phyloP scores from a whole-genome alignment of 495 filamentous ascomycete species.

The Aspergillus sclerotiicarbonarius region DNA sequence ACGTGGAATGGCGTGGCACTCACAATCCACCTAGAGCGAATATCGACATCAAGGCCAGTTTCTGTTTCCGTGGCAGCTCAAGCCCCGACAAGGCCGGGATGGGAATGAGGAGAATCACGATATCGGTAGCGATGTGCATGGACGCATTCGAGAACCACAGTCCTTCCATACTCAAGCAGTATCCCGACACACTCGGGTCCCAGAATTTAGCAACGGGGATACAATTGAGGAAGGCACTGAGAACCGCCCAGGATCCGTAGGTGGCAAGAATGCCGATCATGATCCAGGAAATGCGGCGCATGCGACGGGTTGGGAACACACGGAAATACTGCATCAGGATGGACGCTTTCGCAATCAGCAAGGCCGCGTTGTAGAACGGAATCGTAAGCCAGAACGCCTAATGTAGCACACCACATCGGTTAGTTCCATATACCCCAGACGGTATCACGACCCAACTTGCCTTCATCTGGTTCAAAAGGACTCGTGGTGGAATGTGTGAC shows the following conservation, averaged over 20 bases:
- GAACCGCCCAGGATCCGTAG: conserved; percentile 42
- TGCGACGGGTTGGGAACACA: conserved; percentile 41
- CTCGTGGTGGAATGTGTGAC: conserved; percentile 31
- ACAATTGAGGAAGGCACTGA: conserved; percentile 47
- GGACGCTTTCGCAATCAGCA: conserved; percentile 52
- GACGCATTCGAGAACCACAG: conserved; percentile 51
- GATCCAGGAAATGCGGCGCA: conserved; percentile 42
- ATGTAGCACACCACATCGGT: not conserved
- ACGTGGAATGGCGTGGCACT: conserved; percentile 16
- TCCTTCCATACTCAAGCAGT: conserved; percentile 40
- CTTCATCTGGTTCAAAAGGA: conserved; percentile 40
- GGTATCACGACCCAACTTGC: conserved; percentile 16
- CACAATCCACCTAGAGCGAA: conserved; percentile 54
- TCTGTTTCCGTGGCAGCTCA: conserved; percentile 47
- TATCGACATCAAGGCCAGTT: conserved; percentile 44
- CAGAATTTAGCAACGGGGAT: conserved; percentile 48
- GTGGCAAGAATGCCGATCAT: conserved; percentile 40
- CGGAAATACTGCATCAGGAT: conserved; percentile 51
- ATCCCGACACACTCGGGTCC: conserved; percentile 30
- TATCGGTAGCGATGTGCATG: conserved; percentile 53
- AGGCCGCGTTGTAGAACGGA: conserved; percentile 47
- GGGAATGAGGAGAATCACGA: conserved; percentile 52
- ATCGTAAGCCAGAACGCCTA: conserved; percentile 47
- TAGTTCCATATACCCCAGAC: not conserved
- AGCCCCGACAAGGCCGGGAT: conserved; percentile 46